Evolutionary conservation across 306 rosid species (phyloP), one percentile per base, ranked within the genome.

Genomic region (Vicia sativa): DNA sequence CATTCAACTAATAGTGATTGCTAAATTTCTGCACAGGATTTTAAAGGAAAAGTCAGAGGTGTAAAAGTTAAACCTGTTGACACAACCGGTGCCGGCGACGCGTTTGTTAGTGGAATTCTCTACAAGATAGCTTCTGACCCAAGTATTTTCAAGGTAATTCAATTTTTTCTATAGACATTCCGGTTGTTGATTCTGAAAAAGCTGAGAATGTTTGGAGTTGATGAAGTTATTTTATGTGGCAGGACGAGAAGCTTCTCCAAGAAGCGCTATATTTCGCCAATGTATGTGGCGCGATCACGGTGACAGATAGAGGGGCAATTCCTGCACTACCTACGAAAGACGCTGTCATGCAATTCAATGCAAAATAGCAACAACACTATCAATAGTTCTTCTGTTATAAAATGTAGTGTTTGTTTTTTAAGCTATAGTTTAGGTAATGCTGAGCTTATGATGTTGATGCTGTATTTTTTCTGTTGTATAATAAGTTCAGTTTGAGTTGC

Each of bases 1-100:
- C 28, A 21, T 75, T 70, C 3, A 35, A 16, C 46, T 57, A 56
- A 42, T 19, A 50, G 52, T 13, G 57, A 42, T 46, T 57, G 52
- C 14, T 29, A 35, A 75, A 50, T 35, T 65, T 78, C 37, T 77
- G 16, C 79, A 49, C 82, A 95, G 99, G 83, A 75, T 48, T 95
- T 88, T 60, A 80, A 41, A 60, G 99, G 99, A 44, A 91, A 89
- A 68, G 96, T 95, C 55, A 58, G 50, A 7, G 97, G 97, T 53
- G 82, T 87, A 21, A 82, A 87, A 81, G 97, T 84, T 29, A 84
- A 79, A 71, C 65, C 96, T 3, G 80, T 88, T 3, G 99, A 95
- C 83, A 95, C 99, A 65, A 95, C 97, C 0, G 99, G 99, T 31
- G 99, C 99, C 3, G 99, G 99, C 1, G 99, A 95, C 77, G 86